These are phyloP conservation scores for Acer campestre DNA, from an alignment of 345 rosid genomes.

Conservation along the genomic window DNA sequence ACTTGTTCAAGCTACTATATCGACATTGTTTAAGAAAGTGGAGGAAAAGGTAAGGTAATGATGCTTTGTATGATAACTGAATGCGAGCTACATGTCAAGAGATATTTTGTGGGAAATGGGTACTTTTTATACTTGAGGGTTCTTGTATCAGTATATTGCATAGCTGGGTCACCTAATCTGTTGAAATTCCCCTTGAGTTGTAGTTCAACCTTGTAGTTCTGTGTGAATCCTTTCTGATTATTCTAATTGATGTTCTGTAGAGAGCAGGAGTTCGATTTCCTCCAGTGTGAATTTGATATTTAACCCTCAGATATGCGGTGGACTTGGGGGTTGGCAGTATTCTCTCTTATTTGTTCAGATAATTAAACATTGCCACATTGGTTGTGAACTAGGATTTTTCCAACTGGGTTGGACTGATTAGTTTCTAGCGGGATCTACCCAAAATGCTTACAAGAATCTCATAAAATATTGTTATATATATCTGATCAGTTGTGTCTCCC, in stretches of 20 bases:
- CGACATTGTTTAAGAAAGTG: constrained; percentile 73
- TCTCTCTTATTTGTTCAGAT: neutral
- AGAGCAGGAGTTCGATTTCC: neutral
- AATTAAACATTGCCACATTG: neutral
- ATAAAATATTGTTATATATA: too few relatives aligned
- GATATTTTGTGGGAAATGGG: neutral
- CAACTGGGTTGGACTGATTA: neutral
- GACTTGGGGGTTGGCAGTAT: neutral
- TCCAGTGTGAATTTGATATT: neutral
- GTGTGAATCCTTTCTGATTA: neutral
- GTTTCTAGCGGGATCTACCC: neutral
- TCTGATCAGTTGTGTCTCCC: neutral
- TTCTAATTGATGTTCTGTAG: neutral
- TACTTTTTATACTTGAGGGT: neutral
- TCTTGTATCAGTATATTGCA: neutral
- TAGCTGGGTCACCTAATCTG: neutral
- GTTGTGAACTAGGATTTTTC: neutral
- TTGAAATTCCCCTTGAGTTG: neutral
- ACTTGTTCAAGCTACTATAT: constrained; percentile 77
- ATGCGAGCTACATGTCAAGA: neutral
- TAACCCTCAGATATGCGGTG: neutral
- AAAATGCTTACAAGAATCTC: neutral
- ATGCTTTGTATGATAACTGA: constrained; percentile 2
- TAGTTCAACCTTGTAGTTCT: neutral
- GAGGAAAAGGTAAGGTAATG: constrained; percentile 52